Evolutionary conservation across 352 stramenopile genomes (phyloP).

Genomic region (Globisporangium splendens): DNA sequence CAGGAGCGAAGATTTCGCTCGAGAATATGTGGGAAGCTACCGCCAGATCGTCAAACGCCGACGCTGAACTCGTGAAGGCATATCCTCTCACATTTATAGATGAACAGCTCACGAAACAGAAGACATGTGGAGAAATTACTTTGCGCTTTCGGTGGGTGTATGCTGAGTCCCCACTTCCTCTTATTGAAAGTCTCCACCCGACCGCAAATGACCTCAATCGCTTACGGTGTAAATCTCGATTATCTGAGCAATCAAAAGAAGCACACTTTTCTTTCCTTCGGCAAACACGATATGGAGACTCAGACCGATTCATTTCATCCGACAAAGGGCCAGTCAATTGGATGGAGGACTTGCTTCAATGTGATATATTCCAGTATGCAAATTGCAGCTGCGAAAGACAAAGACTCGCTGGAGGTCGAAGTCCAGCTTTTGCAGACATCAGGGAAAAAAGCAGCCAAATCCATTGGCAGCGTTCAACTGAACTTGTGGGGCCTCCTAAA

Average conservation of each 20-base stretch:
- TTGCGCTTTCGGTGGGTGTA: slow-evolving; percentile 41
- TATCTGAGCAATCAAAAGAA: slow-evolving; percentile 25
- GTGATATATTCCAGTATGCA: slow-evolving; percentile 21
- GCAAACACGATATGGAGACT: slow-evolving; percentile 11
- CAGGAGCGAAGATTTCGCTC: slow-evolving; percentile 28
- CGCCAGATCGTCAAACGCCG: background rate
- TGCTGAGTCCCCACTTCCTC: slow-evolving; percentile 20
- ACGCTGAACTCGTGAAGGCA: slow-evolving; percentile 26
- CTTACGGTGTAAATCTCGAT: slow-evolving; percentile 17
- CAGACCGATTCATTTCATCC: slow-evolving; percentile 10
- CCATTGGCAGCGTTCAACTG: slow-evolving; percentile 29
- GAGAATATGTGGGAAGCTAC: slow-evolving; percentile 24
- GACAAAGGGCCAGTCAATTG: slow-evolving; percentile 4
- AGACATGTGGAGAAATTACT: slow-evolving; percentile 30
- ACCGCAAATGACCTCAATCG: too few relatives aligned
- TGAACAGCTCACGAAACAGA: slow-evolving; percentile 39
- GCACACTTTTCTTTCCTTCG: slow-evolving; percentile 16
- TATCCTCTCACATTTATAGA: slow-evolving; percentile 30
- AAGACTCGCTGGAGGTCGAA: slow-evolving; percentile 30
- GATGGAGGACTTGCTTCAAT: slow-evolving; percentile 20
- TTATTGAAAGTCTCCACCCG: background rate
- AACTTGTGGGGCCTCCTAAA: slow-evolving; percentile 18
- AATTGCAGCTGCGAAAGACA: slow-evolving; percentile 21
- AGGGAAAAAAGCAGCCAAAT: slow-evolving; percentile 15
- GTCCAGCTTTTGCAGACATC: slow-evolving; percentile 15